These are phyloP conservation scores for Alternaria sp. DNA, from an alignment of 2,329 filamentous ascomycete species.

Conservation along the genomic window DNA sequence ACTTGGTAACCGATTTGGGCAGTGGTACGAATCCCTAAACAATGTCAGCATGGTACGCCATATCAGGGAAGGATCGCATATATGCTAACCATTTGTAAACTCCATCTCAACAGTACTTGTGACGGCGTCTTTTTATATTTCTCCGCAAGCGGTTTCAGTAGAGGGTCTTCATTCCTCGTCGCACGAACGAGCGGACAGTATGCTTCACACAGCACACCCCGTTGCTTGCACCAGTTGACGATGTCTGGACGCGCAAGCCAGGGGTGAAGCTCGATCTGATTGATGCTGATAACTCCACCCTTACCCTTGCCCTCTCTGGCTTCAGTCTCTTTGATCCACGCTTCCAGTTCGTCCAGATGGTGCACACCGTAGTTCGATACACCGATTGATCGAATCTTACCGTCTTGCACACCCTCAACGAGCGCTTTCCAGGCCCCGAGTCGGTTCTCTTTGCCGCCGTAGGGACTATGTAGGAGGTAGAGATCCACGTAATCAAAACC, in stretches of 20 bases:
- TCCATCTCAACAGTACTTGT: slow-evolving; percentile 69
- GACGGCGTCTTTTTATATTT: slow-evolving; percentile 67
- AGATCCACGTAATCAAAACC: slow-evolving; percentile 74
- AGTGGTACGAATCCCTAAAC: slow-evolving; percentile 67
- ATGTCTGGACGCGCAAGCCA: slow-evolving; percentile 86
- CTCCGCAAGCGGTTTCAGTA: slow-evolving; percentile 60
- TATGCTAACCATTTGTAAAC: slow-evolving; percentile 50
- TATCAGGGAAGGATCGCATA: no score
- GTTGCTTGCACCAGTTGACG: slow-evolving; percentile 74
- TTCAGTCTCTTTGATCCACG: slow-evolving; percentile 67
- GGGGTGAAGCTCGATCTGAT: slow-evolving; percentile 85
- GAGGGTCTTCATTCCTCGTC: slow-evolving; percentile 61
- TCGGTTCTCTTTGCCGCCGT: slow-evolving; percentile 59
- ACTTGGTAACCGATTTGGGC: slow-evolving; percentile 68
- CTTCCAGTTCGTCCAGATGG: slow-evolving; percentile 63
- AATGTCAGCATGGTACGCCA: background rate
- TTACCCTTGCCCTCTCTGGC: slow-evolving; percentile 69
- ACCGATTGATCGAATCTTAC: slow-evolving; percentile 62
- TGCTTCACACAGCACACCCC: slow-evolving; percentile 58
- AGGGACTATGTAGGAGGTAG: slow-evolving; percentile 64
- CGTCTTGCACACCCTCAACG: slow-evolving; percentile 61
- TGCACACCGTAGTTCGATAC: slow-evolving; percentile 65
- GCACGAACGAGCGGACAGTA: slow-evolving; percentile 57
- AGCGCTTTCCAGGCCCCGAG: slow-evolving; percentile 64
- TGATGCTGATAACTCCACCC: slow-evolving; percentile 78